Base-by-base conservation (phyloP, 495 filamentous ascomycete species). In the Penicillium verhagenii region DNA sequence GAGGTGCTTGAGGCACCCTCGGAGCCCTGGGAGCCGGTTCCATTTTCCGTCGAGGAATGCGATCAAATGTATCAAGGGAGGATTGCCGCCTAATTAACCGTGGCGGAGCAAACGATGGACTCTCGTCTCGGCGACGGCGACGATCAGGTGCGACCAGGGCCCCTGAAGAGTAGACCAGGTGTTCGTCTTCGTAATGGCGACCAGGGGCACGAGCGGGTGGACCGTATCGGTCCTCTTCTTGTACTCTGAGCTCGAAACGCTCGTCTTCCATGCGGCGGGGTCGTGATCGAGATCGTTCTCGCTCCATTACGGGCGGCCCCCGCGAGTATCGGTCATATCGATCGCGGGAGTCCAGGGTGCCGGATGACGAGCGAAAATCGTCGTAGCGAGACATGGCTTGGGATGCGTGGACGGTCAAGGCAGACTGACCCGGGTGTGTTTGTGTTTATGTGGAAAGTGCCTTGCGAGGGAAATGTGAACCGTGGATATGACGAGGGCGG, bases 11-110 rank as follows among this genome's bases (percentile, higher is more conserved):
- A 19, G 65, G 54, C 23, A 56, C 39, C 31, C 54, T 55, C 19
- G 56, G 58, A 20, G 52, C 31, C 11, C 65, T 69, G 8, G 76
- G 63, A 54, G 63, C 52, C 72, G 79, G 46, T 61, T 83, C 61
- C 79, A 86, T 46, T 71, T 74, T 67, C 73, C 85, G 76, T 19
- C 76, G 61, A 3, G 86, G 83, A 53, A 82, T 78, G 25, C 87
- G 82, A 71, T 90, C 87, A 60, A 87, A 90, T 0, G 86, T 88
- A 67, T 89, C 86, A 25, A 88, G 71, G 47, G 83, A 87, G 16
- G 84, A 87, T 60, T 87, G 86, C 10, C 86, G 76, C 52, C 86
- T 78, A 53, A 86, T 58, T 28, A 86, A 72, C 14, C 75, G 79
- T n/a, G 86, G 86, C 28, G 78, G 73, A 29, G 69, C 69, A 46